Percentiles rank a stretch among this genome's conserved stretches.
phyloP scores from a whole-genome alignment of 2,329 filamentous ascomycete species.

The Aspergillus puulaauensis region DNA sequence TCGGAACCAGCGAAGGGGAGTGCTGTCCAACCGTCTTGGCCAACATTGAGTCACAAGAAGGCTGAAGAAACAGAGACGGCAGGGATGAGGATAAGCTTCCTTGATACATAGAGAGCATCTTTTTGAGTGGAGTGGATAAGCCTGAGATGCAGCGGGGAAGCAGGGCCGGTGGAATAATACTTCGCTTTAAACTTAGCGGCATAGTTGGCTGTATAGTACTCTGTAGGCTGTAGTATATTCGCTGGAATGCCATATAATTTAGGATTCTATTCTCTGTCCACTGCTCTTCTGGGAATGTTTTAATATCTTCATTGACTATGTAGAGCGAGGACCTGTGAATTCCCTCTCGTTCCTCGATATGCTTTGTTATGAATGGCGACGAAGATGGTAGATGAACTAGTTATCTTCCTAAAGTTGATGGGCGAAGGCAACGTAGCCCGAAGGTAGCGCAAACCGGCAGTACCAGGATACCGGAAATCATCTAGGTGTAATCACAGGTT shows the following conservation, averaged over 20 bases:
- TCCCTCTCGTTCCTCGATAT: too few species aligned
- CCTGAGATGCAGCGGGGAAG: conserved; percentile 9
- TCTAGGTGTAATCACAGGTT: background rate
- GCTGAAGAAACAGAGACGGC: too few species aligned
- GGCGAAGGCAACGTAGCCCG: too few species aligned
- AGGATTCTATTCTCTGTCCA: background rate
- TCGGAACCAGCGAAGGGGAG: background rate
- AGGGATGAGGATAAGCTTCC: too few species aligned
- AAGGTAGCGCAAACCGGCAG: background rate
- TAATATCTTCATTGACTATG: conserved; percentile 7
- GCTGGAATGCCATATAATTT: background rate
- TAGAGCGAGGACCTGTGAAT: background rate
- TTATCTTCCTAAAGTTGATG: too few species aligned
- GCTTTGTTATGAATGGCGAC: too few species aligned
- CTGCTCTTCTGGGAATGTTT: background rate
- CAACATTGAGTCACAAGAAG: background rate
- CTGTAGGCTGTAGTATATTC: background rate
- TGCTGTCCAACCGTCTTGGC: background rate
- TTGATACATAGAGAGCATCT: too few species aligned
- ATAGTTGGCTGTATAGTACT: background rate
- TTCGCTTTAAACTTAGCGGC: background rate
- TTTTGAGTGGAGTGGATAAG: background rate
- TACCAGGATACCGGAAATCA: too few species aligned
- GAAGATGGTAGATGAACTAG: too few species aligned
- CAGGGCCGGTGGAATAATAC: conserved; percentile 2